Conservation (phyloP, 768 basidiomycete genomes). For the Postia placenta region DNA sequence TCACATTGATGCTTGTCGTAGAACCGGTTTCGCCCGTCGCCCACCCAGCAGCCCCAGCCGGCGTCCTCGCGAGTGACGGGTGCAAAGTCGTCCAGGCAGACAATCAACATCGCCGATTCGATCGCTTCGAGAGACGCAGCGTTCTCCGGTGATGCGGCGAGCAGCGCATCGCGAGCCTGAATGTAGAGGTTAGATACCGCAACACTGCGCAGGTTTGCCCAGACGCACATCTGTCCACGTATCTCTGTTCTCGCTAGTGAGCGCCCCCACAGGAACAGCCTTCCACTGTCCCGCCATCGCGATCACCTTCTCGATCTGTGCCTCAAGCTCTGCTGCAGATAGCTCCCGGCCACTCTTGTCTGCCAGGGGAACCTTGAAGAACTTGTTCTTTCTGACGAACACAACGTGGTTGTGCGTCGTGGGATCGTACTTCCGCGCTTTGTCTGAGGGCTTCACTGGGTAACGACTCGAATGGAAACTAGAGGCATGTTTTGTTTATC, state of each 20-base stretch:
- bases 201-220: too few relatives aligned
- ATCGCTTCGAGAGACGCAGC: constrained; percentile 65
- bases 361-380: constrained; percentile 75
- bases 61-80: constrained; percentile 80
- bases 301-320: constrained; percentile 70
- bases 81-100: constrained; percentile 77
- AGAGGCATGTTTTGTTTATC: background rate
- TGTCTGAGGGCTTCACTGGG: constrained; percentile 79
- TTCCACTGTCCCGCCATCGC: constrained; percentile 45
- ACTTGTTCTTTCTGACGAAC: constrained; percentile 86
- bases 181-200: too few relatives aligned
- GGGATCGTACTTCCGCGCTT: constrained; percentile 75
- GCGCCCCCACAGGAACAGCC: constrained; percentile 55
- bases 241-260: constrained; percentile 89
- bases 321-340: constrained; percentile 77
- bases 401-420: constrained; percentile 79
- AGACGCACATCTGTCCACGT: constrained; percentile 73
- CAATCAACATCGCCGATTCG: constrained; percentile 83
- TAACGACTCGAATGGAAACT: constrained; percentile 93
- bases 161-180: constrained; percentile 53
- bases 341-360: constrained; percentile 62
- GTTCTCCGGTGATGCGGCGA: constrained; percentile 63
- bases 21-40: constrained; percentile 86
- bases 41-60: constrained; percentile 82
- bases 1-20: constrained; percentile 94